Evolutionary conservation across 2,329 filamentous ascomycete species (phyloP).

Genomic region (Fusarium concolor): DNA sequence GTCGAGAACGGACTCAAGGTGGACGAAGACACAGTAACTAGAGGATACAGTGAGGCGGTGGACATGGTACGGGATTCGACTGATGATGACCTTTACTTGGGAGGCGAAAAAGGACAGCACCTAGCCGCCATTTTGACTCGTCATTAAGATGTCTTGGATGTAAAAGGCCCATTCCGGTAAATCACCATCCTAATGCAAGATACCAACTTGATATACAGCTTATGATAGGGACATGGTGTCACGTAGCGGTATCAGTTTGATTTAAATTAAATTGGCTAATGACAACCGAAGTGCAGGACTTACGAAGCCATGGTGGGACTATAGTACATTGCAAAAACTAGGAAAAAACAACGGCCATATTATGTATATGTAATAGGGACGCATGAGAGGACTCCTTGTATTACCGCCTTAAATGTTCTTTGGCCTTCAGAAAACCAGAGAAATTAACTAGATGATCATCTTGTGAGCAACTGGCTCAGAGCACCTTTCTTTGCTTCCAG

Average conservation of each 20-base stretch:
- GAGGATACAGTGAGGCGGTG: constrained; percentile 83
- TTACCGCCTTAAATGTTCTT: background rate
- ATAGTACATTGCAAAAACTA: constrained; percentile 13
- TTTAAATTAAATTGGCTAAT: background rate
- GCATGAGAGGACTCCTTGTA: background rate
- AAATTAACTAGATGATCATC: constrained; percentile 32
- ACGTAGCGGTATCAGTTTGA: background rate
- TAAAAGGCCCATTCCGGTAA: background rate
- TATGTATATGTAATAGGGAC: background rate
- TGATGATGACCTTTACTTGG: constrained; percentile 70
- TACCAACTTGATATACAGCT: constrained; percentile 23
- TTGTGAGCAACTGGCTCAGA: constrained; percentile 49
- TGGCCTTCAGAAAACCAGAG: background rate
- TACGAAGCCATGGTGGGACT: background rate
- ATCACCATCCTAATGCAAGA: constrained; percentile 21
- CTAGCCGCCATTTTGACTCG: constrained; percentile 57
- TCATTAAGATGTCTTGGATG: constrained; percentile 27
- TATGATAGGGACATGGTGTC: background rate
- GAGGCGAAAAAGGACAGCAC: constrained; percentile 66
- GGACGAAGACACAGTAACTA: constrained; percentile 88
- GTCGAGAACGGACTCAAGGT: constrained; percentile 86
- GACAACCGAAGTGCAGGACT: background rate
- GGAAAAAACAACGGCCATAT: background rate
- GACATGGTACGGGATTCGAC: constrained; percentile 75
- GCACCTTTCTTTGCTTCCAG: constrained; percentile 51